A percentile compares a stretch with the other conserved stretches of the same genome.
These are phyloP conservation scores for Artemisia annua DNA, from an alignment of 129 eudicot species.

Conservation along the genomic window DNA sequence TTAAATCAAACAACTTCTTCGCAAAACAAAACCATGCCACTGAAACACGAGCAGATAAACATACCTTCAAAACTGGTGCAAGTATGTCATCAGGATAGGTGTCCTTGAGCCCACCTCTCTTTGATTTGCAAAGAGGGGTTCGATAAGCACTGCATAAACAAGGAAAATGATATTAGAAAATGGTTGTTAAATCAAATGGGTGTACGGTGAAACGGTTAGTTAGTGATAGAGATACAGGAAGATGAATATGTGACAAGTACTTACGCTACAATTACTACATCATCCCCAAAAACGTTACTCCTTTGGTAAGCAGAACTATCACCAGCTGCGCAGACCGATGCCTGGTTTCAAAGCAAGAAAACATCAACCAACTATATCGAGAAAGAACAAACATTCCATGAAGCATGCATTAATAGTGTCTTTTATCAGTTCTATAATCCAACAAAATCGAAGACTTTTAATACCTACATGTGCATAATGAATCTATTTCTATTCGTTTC, in stretches of 20 bases:
- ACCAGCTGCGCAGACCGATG: slow-evolving; percentile 83
- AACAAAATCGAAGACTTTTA: background rate
- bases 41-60: background rate
- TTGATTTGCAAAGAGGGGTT: slow-evolving; percentile 82
- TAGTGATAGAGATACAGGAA: background rate
- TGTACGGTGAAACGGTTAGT: background rate
- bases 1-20: background rate
- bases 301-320: slow-evolving; percentile 87
- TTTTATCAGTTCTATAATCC: background rate
- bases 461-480: background rate
- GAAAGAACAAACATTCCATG: background rate
- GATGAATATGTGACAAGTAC: slow-evolving; percentile 17
- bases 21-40: background rate
- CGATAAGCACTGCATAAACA: slow-evolving; percentile 64
- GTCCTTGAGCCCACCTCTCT: slow-evolving; percentile 93
- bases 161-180: background rate
- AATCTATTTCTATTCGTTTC: background rate
- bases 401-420: background rate
- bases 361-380: background rate
- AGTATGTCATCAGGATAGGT: slow-evolving; percentile 93
- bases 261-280: slow-evolving; percentile 96
- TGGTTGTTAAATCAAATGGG: background rate
- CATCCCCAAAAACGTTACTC: slow-evolving; percentile 80
- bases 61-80: slow-evolving; percentile 87
- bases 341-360: slow-evolving; percentile 43